Percentiles rank a stretch among this genome's conserved stretches.
Conservation (phyloP, 495 filamentous ascomycete species). For the Copromyces sp. region DNA sequence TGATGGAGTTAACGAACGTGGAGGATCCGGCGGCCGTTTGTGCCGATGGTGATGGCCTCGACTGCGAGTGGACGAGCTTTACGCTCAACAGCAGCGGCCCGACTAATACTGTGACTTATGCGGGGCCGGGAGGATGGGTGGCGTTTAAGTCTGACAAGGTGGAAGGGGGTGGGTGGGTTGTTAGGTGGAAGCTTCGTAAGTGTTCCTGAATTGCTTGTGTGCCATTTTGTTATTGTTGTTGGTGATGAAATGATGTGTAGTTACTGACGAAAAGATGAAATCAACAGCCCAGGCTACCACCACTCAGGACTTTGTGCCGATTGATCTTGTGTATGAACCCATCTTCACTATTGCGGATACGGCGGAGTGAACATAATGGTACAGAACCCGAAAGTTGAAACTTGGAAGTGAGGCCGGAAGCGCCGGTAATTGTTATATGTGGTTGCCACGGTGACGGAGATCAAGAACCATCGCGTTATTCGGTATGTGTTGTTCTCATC, state of each 20-base stretch:
- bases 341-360: neutral
- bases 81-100: constrained; percentile 22
- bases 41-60: neutral
- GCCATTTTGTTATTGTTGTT: neutral
- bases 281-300: neutral
- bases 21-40: constrained; percentile 20
- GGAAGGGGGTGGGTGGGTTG: constrained; percentile 20
- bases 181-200: constrained; percentile 24
- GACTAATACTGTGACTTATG: constrained; percentile 21
- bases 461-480: neutral
- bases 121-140: constrained; percentile 18
- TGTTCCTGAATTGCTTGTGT: constrained; percentile 8
- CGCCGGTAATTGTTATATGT: neutral
- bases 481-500: neutral
- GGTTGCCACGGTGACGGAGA: neutral
- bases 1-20: constrained; percentile 23
- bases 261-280: neutral
- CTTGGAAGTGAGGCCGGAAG: neutral
- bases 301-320: neutral
- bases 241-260: neutral
- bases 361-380: neutral
- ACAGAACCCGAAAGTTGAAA: neutral
- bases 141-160: constrained; percentile 1
- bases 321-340: neutral
- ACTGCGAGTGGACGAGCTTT: constrained; percentile 7